Conservation (phyloP, 495 filamentous ascomycete species). For the Monascus purpureus region DNA sequence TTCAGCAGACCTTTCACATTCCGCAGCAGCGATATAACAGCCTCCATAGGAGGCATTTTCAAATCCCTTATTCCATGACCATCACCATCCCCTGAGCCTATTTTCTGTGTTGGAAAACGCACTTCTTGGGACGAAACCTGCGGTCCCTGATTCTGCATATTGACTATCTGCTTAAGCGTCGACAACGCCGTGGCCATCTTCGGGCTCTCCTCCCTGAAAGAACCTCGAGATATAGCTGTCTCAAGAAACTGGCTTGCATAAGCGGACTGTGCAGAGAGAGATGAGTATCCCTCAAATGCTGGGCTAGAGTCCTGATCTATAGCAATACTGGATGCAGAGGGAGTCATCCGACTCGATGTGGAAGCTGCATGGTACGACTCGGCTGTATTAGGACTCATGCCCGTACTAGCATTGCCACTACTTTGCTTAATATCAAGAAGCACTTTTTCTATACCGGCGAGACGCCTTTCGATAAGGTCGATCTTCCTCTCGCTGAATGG, state of each 20-base stretch:
- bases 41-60: conserved; percentile 38
- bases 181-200: conserved; percentile 43
- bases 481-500: conserved; percentile 55
- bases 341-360: conserved; percentile 4
- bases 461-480: conserved; percentile 48
- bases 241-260: conserved; percentile 51
- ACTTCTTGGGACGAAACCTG: conserved; percentile 23
- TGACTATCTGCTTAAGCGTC: conserved; percentile 42
- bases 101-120: conserved; percentile 28
- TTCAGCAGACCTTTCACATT: conserved; percentile 28
- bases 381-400: not conserved
- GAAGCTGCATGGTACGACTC: conserved; percentile 10
- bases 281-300: conserved; percentile 46
- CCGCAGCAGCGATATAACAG: conserved; percentile 37
- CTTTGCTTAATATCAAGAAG: conserved; percentile 26
- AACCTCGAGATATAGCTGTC: conserved; percentile 40
- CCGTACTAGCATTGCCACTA: not conserved
- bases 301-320: conserved; percentile 29
- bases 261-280: conserved; percentile 45
- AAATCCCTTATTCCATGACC: conserved; percentile 25
- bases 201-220: conserved; percentile 31
- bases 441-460: conserved; percentile 41
- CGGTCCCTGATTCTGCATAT: conserved; percentile 28
- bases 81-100: conserved; percentile 17
- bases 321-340: conserved; percentile 6